phyloP scores from a whole-genome alignment of 2,329 filamentous ascomycete genomes.

The Tetracladium maxilliforme region DNA sequence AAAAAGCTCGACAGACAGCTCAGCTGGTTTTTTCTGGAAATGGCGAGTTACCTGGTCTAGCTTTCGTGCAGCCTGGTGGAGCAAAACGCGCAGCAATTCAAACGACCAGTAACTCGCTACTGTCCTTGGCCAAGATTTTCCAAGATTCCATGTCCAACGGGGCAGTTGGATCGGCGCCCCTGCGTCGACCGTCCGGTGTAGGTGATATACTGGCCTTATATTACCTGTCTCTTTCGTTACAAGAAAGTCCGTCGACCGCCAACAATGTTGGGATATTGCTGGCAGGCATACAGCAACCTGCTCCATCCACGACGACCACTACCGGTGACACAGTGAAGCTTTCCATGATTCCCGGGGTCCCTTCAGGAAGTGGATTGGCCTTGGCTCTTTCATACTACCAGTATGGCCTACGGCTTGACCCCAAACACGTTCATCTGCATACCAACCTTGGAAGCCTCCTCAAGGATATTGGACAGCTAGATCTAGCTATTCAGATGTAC shows the following conservation, averaged over 20 bases:
- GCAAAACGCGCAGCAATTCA: conserved; percentile 70
- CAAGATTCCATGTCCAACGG: conserved; percentile 86
- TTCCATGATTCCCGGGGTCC: conserved; percentile 57
- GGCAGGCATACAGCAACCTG: conserved; percentile 74
- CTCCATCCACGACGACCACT: conserved; percentile 17
- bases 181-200: conserved; percentile 58
- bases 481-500: conserved; percentile 91
- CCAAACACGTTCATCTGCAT: conserved; percentile 86
- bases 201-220: conserved; percentile 90
- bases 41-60: conserved; percentile 68
- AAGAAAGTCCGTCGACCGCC: conserved; percentile 91
- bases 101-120: conserved; percentile 86
- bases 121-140: conserved; percentile 94
- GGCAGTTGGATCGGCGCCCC: conserved; percentile 30
- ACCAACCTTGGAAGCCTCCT: conserved; percentile 91
- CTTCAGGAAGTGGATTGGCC: conserved; percentile 73
- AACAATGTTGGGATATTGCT: conserved; percentile 97
- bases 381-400: conserved; percentile 90
- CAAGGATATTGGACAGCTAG: conserved; percentile 90
- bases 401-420: conserved; percentile 77
- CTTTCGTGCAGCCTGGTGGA: conserved; percentile 53
- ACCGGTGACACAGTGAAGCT: conserved; percentile 15
- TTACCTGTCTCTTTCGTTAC: conserved; percentile 84
- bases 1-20: conserved; percentile 70
- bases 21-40: conserved; percentile 65